Base-by-base conservation (phyloP, 2,329 filamentous ascomycete species). In the Fusarium ramigenum region DNA sequence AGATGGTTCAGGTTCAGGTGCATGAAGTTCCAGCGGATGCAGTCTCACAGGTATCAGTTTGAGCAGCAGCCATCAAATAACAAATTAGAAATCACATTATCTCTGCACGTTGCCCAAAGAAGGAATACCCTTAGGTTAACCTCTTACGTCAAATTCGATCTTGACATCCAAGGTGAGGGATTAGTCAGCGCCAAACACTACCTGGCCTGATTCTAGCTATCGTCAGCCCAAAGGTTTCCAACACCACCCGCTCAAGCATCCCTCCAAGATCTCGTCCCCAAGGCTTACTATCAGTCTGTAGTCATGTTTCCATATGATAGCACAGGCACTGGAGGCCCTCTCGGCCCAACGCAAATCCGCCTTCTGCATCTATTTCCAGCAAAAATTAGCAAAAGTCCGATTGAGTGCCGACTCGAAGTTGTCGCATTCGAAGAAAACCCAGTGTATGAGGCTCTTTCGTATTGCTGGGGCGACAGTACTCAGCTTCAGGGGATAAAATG, bases 31-130 rank as follows among this genome's bases (percentile, higher is more conserved):
- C 28, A 12, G 46, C 3, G 28, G 28, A 49, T 49, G 9, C 10
- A 3, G 28, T 49, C 10, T 12, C 21, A 2, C 15, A n/a, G 10
- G 21, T 9, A 32, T 32, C 15, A 12, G 5, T n/a, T 12, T 18
- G 18, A 49, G 10, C 15, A 32, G 7, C 4, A 9, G 28, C 10
- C 9, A 30, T 32, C 1, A n/a, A 4, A 12, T 32, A 6, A 30
- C 16, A 2, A 18, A n/a, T 6, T 12, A 10, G 7, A n/a, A 14
- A 7, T 9, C 3, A 10, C 15, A 12, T n/a, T 18, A 9, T 6
- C 9, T 21, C 5, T 21, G 19, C 1, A 21, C 9, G 1, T 9
- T 21, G 4, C 12, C 4, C 5, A 3, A 47, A 2, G 3, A 30
- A 30, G 19, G 1, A 47, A 30, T n/a, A 30, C 14, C 3, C 14